Conservation (phyloP, 495 filamentous ascomycete species). For the Aspergillus ostianus region DNA sequence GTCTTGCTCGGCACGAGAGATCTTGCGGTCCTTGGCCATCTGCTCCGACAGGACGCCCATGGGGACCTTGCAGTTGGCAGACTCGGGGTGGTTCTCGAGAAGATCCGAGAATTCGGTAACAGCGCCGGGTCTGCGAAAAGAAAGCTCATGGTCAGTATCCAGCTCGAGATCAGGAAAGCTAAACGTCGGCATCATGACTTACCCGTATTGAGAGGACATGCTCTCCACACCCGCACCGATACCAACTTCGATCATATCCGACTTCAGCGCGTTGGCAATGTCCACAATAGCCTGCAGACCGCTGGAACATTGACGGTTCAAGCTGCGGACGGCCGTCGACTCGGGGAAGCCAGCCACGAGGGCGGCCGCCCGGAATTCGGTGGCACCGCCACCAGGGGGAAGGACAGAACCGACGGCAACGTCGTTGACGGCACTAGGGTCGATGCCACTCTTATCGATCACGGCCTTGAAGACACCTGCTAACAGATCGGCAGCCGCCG, state of each 20-base stretch:
- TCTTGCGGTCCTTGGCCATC: conserved; percentile 83
- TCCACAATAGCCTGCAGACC: conserved; percentile 90
- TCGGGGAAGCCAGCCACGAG: conserved; percentile 91
- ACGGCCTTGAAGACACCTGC: conserved; percentile 78
- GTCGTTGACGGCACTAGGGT: conserved; percentile 83
- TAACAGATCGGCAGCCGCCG: conserved; percentile 79
- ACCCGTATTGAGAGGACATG: conserved; percentile 92
- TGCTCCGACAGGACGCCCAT: conserved; percentile 94
- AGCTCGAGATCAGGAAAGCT: neutral
- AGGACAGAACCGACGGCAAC: conserved; percentile 90
- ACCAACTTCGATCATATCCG: conserved; percentile 93
- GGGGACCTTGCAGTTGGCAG: conserved; percentile 94
- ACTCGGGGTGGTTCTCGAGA: conserved; percentile 76
- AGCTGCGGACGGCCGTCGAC: conserved; percentile 70
- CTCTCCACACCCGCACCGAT: conserved; percentile 97
- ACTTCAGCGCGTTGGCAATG: conserved; percentile 83
- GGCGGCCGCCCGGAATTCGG: conserved; percentile 91
- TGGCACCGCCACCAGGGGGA: conserved; percentile 89
- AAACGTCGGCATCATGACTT: conserved; percentile 25
- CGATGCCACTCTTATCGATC: conserved; percentile 78
- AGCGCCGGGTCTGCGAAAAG: conserved; percentile 63
- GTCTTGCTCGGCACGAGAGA: conserved; percentile 75
- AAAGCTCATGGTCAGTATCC: conserved; percentile 3
- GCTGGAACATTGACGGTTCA: conserved; percentile 90
- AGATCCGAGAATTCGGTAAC: conserved; percentile 94